Conservation (phyloP, 2,329 filamentous ascomycete genomes). For the Boeremia lycopersici region DNA sequence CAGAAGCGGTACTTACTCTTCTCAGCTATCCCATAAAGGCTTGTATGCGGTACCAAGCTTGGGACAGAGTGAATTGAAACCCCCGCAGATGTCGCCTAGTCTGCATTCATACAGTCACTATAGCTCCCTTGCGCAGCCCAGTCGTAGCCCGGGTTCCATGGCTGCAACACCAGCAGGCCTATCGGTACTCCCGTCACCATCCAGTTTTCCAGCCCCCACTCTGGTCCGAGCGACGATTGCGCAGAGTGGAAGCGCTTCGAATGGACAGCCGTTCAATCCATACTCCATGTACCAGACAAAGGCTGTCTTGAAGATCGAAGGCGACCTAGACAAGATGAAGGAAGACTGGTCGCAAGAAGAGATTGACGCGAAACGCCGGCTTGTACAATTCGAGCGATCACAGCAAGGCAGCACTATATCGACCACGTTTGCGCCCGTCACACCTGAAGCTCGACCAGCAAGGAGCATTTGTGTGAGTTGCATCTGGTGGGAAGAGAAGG, state of each 20-base stretch:
- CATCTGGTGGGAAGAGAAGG: constrained; percentile 94
- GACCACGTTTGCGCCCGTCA: constrained; percentile 78
- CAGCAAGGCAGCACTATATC: constrained; percentile 83
- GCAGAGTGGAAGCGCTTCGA: constrained; percentile 54
- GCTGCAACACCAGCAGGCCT: constrained; percentile 29
- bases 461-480: constrained; percentile 96
- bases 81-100: constrained; percentile 43
- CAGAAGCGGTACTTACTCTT: constrained; percentile 38
- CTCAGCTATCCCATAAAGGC: constrained; percentile 44
- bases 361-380: constrained; percentile 75
- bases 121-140: constrained; percentile 51
- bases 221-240: constrained; percentile 71
- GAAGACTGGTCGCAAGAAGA: constrained; percentile 84
- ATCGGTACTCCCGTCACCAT: constrained; percentile 53
- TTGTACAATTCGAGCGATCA: constrained; percentile 85
- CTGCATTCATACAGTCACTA: constrained; percentile 51
- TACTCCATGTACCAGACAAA: constrained; percentile 81
- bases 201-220: constrained; percentile 58
- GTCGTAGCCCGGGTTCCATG: constrained; percentile 52
- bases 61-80: constrained; percentile 38
- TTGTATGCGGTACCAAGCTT: constrained; percentile 41
- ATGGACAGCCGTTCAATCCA: constrained; percentile 66
- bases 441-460: constrained; percentile 76
- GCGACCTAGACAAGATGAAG: constrained; percentile 84
- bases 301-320: constrained; percentile 81